Percentiles rank a stretch among this genome's conserved stretches.
These are phyloP conservation scores for Pugionium dolabratum DNA, from an alignment of 345 rosid species.

Conservation along the genomic window DNA sequence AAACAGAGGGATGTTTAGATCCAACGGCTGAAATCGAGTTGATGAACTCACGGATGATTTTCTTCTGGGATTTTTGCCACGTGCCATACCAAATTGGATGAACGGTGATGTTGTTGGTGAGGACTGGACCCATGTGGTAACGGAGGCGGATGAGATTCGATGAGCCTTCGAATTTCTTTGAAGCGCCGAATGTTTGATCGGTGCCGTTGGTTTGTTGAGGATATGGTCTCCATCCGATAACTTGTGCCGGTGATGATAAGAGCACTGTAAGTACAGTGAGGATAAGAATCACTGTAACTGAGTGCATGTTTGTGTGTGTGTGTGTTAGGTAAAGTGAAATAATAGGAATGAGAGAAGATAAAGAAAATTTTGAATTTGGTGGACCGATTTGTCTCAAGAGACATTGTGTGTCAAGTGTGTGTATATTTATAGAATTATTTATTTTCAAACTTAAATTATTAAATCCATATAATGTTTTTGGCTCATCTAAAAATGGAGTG, in stretches of 20 bases:
- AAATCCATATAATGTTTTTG: no score
- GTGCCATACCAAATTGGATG: constrained; percentile 93
- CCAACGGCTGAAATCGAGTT: constrained; percentile 65
- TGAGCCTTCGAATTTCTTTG: constrained; percentile 92
- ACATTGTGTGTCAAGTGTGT: constrained; percentile 17
- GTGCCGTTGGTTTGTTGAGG: constrained; percentile 60
- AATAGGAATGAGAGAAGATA: constrained; percentile 5
- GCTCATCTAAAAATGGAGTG: no score
- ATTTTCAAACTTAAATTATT: neutral
- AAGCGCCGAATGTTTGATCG: constrained; percentile 48
- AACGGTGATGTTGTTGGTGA: constrained; percentile 81
- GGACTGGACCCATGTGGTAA: constrained; percentile 96
- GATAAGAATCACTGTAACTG: constrained; percentile 42
- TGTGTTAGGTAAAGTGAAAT: constrained; percentile 23
- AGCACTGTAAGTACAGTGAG: constrained; percentile 41
- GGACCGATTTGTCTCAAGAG: constrained; percentile 32
- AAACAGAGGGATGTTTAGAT: constrained; percentile 64
- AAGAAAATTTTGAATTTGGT: constrained; percentile 10
- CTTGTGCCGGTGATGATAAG: constrained; percentile 32
- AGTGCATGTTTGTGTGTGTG: constrained; percentile 20
- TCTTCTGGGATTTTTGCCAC: constrained; percentile 74
- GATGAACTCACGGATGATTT: constrained; percentile 84
- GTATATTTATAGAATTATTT: constrained; percentile 36
- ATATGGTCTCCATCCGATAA: constrained; percentile 76
- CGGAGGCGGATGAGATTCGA: constrained; percentile 79